Evolutionary conservation across 306 rosid genomes (phyloP).

Genomic region (Prunus dulcis): DNA sequence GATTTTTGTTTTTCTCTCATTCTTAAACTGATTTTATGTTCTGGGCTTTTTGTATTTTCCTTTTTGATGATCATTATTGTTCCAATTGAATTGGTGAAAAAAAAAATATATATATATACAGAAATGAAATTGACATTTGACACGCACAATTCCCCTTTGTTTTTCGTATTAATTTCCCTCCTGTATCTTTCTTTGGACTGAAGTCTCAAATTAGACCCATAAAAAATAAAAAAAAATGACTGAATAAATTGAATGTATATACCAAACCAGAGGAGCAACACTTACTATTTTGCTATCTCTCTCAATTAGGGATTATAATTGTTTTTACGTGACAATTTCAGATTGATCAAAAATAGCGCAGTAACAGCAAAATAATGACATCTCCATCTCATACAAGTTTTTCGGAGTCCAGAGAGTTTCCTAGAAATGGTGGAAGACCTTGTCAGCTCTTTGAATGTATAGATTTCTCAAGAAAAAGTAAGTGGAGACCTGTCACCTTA

Average conservation of each 20-base stretch:
- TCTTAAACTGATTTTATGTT: background rate
- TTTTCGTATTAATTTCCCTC: background rate
- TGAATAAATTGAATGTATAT: too few species aligned
- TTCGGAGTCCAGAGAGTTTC: too few species aligned
- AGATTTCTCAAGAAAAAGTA: background rate
- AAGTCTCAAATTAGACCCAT: too few species aligned
- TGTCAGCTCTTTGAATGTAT: background rate
- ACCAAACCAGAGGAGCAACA: too few species aligned
- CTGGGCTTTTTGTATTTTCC: background rate
- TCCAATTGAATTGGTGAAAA: background rate
- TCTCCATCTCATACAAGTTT: too few species aligned
- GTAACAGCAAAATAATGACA: accelerated
- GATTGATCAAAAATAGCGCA: too few species aligned
- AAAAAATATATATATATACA: background rate
- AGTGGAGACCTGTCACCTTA: background rate
- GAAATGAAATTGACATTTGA: conserved; percentile 3
- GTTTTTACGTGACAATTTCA: too few species aligned
- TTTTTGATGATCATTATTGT: background rate
- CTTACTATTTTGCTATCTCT: too few species aligned
- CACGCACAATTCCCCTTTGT: background rate
- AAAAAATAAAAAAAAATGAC: too few species aligned
- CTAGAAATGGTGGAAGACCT: background rate
- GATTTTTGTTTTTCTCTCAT: background rate
- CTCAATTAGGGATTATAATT: too few species aligned
- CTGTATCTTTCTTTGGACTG: too few species aligned